Base-by-base conservation (phyloP, 2,329 filamentous ascomycete species). In the Penicillium hesseltinei region DNA sequence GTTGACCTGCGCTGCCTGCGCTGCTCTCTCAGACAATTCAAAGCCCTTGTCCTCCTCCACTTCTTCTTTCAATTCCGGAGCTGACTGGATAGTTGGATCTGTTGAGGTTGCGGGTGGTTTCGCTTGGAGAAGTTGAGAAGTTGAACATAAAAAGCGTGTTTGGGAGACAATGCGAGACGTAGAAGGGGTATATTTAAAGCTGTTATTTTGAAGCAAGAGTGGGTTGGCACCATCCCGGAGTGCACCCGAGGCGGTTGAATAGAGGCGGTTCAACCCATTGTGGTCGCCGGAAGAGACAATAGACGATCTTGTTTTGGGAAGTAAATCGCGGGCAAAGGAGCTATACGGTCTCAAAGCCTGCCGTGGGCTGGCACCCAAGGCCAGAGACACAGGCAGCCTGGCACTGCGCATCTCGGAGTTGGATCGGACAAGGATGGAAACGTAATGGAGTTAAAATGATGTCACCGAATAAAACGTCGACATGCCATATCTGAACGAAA, bases 1-100 rank as follows among this genome's bases (percentile, higher is more conserved):
- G 72, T 99, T 96, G 66, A 99, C 82, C 70, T 97, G 89, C 2
- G 92, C 89, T 11, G 92, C 94, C 68, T 91, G 87, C 13, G 88
- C 84, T 35, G 92, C 94, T 74, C 88, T 93, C 72, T 96, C 93
- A 57, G 90, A 92, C 66, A 85, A 81, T 62, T 82, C 82, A 71
- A 92, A 91, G 23, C 81, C 84, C 57, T 80, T 75, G 31, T 88
- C 83, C 53, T 84, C 79, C 45, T 85, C 84, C 57, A 82, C 76
- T 49, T 77, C 73, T 58, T 81, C 75, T 35, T 19, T 33, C 60
- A 78, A 75, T 49, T 73, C 68, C 46, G 74, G 69, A 11, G 69
- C 65, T 46, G 72, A 67, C 58, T 73, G 71, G 56, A 73, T 67
- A 58, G 72, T 69, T 42, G 53, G 49, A 44, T 61, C 54, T 39